Evolutionary conservation across 352 stramenopile genomes (phyloP), one percentile per base, ranked within the genome.

Genomic region (Globisporangium paddicum): DNA sequence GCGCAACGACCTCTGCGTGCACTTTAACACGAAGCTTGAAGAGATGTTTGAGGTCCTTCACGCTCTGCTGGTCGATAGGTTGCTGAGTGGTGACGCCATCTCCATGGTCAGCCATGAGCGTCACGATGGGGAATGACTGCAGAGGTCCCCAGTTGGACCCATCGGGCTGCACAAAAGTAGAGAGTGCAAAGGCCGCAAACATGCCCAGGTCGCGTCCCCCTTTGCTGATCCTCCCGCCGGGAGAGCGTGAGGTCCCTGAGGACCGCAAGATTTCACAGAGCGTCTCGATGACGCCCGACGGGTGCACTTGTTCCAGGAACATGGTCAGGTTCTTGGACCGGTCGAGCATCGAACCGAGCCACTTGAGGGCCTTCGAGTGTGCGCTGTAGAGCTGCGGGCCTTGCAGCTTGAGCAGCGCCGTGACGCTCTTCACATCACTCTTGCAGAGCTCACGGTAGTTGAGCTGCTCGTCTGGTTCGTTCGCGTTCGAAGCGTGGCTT

Each of bases 341-440:
- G 69, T 90, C 79, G 3, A 92, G 72, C 72, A 90, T 89, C 7
- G 71, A 81, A 19, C 85, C 85, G 0, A 94, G 63, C 85, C 85
- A 94, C 45, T 94, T 94, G 7, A 94, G 65, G 0, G 67, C 68
- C 57, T 89, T 87, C 0, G 75, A 82, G 28, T 83, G 74, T 16
- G 66, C 71, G 3, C 45, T 62, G 14, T 62, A 60, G 1, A 85
- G 51, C 7, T 63, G 42, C 1, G 56, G 49, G 3, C 67, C 57
- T 37, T 73, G 73, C 19, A 72, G 70, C 16, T 66, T 67, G 3
- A 91, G 62, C 26, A 89, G 34, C 7, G 56, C 60, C 0, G 63
- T 73, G 3, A 91, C 79, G 1, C 73, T 44, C 13, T 69, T 54
- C 5, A 91, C 40, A 37, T 91, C 79, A 5, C 48, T 49, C 28